phyloP scores from a whole-genome alignment of 2,329 filamentous ascomycete genomes.

The Arthroderma sp. region DNA sequence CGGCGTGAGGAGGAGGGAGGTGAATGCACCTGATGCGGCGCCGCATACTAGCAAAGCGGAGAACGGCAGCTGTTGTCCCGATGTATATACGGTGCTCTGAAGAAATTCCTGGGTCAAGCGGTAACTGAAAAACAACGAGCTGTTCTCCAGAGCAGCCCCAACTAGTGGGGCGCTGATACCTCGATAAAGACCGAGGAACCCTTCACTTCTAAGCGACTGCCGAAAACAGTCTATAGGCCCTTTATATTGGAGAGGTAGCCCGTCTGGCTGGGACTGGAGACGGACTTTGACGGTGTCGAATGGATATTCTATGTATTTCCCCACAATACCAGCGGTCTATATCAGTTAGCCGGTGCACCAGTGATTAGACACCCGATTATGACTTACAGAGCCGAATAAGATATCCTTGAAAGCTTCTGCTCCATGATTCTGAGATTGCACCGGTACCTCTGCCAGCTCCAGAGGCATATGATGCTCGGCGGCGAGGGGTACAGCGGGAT shows the following conservation, averaged over 20 bases:
- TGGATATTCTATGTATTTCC: conserved; percentile 95
- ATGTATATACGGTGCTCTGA: conserved; percentile 48
- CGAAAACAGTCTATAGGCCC: conserved; percentile 89
- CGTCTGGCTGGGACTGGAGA: conserved; percentile 85
- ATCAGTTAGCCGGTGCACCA: neutral
- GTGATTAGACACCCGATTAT: neutral
- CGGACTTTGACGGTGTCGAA: conserved; percentile 98
- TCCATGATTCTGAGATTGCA: conserved; percentile 31
- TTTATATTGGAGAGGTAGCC: conserved; percentile 64
- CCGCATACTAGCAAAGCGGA: conserved; percentile 64
- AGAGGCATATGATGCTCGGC: conserved; percentile 25
- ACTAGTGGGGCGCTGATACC: conserved; percentile 84
- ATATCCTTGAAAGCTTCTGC: conserved; percentile 73
- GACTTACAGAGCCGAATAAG: conserved; percentile 66
- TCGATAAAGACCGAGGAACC: conserved; percentile 71
- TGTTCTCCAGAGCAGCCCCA: conserved; percentile 84
- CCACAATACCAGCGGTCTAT: conserved; percentile 68
- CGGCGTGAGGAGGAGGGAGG: conserved; percentile 80
- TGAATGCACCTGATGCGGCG: conserved; percentile 75
- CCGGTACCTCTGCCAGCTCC: conserved; percentile 26
- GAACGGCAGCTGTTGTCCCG: conserved; percentile 51
- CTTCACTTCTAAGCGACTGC: conserved; percentile 68
- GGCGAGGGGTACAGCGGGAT: neutral
- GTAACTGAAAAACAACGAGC: conserved; percentile 86
- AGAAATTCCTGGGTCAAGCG: conserved; percentile 50